Evolutionary conservation across 306 rosid species (phyloP), one percentile per base, ranked within the genome.

Genomic region (Ochetophila trinervis): DNA sequence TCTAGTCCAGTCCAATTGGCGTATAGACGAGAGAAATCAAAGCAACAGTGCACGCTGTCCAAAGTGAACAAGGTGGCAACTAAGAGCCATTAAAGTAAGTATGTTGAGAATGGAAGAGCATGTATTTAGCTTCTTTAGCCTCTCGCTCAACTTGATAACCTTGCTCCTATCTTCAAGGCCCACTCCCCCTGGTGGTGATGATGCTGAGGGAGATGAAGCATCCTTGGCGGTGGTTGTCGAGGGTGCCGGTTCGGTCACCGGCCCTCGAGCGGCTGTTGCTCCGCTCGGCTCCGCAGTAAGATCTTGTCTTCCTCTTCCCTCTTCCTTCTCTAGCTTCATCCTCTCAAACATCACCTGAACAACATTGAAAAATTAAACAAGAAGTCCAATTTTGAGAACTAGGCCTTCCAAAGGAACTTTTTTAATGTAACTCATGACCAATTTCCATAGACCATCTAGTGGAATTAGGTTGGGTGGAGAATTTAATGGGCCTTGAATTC

Each of bases 341-440:
- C 78, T 84, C 68, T 91, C 96, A 19, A 88, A 88, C 91, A 91
- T 88, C 50, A 81, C 71, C 96, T 90, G 65, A 32, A 60, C 11
- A 60, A 14, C n/a, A 44, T 59, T 3, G 8, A 36, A 40, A 40
- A 40, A 37, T 0, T 1, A 10, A 40, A 40, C 10, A 40, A 40
- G 10, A 10, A 12, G 10, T 8, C 8, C 12, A 40, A 40, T 2
- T n/a, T 8, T 40, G 10, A 9, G 45, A 9, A 1, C 10, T 1
- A 0, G 11, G 2, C 44, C 44, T 6, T 37, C 11, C 11, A 2
- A 40, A 40, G 45, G 45, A 40, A n/a, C n/a, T n/a, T n/a, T n/a
- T 40, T 40, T 40, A 2, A 40, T 40, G 45, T 9, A n/a, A n/a
- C n/a, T 40, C 45, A 40, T 1, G 45, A 40, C 14, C 45, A 40